Percentiles rank a stretch among this genome's conserved stretches.
These are phyloP conservation scores for Tulasnella sp. DNA, from an alignment of 768 basidiomycete genomes.

Conservation along the genomic window DNA sequence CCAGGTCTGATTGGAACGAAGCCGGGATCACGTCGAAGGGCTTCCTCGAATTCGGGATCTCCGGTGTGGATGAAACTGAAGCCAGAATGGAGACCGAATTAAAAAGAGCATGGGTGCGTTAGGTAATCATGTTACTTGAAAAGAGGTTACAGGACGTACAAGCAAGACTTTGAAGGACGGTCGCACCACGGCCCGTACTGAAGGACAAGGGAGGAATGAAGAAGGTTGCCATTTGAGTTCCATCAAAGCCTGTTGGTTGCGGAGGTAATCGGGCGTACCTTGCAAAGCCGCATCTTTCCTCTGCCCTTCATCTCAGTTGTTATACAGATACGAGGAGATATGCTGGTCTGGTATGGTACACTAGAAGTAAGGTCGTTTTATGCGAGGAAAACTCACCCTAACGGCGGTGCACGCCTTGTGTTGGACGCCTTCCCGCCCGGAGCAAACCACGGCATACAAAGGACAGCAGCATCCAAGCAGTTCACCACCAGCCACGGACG, in stretches of 20 bases:
- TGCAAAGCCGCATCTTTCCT: not conserved
- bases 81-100: not conserved
- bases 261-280: not conserved
- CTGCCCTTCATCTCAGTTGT: not conserved
- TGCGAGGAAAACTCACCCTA: not conserved
- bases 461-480: not conserved
- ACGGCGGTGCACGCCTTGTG: not conserved
- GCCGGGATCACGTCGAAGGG: not conserved
- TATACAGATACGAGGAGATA: not conserved
- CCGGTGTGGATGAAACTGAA: not conserved
- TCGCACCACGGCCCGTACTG: not conserved
- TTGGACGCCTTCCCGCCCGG: not conserved
- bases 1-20: not conserved
- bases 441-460: conserved; percentile 6
- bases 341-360: not conserved
- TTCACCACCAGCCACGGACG: not conserved
- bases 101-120: not conserved
- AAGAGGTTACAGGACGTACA: not conserved
- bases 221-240: not conserved
- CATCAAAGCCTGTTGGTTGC: not conserved
- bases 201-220: not conserved
- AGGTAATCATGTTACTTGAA: not conserved
- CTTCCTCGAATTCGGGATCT: not conserved
- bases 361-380: not conserved
- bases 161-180: not conserved